A percentile compares a stretch with the other conserved stretches of the same genome.
Evolutionary conservation across 2,329 filamentous ascomycete species (phyloP).

Genomic region (Blumeriella jaapii): DNA sequence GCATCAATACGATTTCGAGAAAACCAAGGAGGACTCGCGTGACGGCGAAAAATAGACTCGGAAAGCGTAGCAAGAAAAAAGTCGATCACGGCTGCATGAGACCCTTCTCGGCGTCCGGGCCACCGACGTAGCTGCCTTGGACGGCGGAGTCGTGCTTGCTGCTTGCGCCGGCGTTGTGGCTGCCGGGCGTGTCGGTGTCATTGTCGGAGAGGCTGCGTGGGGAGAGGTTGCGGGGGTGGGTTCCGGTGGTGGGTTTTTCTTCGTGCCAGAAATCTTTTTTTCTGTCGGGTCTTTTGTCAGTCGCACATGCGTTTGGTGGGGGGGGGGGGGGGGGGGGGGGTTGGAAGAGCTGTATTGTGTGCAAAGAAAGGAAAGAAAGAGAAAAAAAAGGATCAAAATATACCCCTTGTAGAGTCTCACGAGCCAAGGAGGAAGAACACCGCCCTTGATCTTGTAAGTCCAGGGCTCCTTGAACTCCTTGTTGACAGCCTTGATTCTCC

Average conservation of each 20-base stretch:
- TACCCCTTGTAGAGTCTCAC: conserved; percentile 41
- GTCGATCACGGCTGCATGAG: too few species aligned
- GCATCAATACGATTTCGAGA: too few species aligned
- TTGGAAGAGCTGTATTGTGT: background rate
- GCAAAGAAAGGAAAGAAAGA: background rate
- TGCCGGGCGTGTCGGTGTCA: too few species aligned
- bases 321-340: background rate
- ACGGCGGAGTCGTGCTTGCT: too few species aligned
- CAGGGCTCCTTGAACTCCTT: conserved; percentile 68
- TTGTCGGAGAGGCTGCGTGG: too few species aligned
- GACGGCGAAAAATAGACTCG: too few species aligned
- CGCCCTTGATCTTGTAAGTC: conserved; percentile 70
- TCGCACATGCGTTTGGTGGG: background rate
- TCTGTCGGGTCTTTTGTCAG: conserved; percentile 1
- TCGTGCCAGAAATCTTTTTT: conserved; percentile 19
- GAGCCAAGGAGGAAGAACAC: conserved; percentile 65
- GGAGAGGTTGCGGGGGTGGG: too few species aligned
- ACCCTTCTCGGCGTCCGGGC: too few species aligned
- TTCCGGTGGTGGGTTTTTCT: background rate
- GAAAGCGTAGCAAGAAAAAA: too few species aligned
- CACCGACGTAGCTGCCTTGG: too few species aligned
- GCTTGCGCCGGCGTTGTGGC: too few species aligned
- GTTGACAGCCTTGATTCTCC: conserved; percentile 62
- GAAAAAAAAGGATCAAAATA: background rate
- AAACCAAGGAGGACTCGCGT: too few species aligned